phyloP scores from a whole-genome alignment of 169 alveolate genomes.

The Plasmodium vivax region DNA sequence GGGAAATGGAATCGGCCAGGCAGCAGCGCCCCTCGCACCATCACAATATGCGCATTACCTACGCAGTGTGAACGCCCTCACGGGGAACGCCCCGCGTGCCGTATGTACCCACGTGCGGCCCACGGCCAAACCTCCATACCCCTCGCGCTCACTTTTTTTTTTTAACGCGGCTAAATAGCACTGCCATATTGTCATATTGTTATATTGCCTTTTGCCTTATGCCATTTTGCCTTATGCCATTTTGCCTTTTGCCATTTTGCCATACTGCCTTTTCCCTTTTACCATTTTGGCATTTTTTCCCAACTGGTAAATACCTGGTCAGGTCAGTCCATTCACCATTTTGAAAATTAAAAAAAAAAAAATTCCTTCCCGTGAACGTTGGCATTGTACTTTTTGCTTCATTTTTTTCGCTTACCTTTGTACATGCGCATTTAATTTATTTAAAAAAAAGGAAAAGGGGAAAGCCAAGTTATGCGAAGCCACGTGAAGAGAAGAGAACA shows the following conservation, averaged over 20 bases:
- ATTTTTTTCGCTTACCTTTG: background rate
- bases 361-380: background rate
- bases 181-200: background rate
- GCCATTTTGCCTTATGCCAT: no score
- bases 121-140: background rate
- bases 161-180: constrained; percentile 2
- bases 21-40: background rate
- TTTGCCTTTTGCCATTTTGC: no score
- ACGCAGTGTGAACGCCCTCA: background rate
- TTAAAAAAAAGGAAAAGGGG: background rate
- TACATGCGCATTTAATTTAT: background rate
- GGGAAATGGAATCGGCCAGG: background rate
- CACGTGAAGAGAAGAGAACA: background rate
- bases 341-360: background rate
- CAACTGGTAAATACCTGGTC: background rate
- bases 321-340: background rate
- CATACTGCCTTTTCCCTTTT: no score
- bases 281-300: no score
- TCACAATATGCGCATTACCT: background rate
- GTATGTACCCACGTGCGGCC: background rate
- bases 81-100: background rate
- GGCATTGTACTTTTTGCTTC: constrained; percentile 1
- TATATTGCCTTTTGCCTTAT: no score
- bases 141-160: background rate
- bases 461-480: background rate